These are phyloP conservation scores for Neurospora cerealis DNA, from an alignment of 495 filamentous ascomycete species.

Conservation along the genomic window DNA sequence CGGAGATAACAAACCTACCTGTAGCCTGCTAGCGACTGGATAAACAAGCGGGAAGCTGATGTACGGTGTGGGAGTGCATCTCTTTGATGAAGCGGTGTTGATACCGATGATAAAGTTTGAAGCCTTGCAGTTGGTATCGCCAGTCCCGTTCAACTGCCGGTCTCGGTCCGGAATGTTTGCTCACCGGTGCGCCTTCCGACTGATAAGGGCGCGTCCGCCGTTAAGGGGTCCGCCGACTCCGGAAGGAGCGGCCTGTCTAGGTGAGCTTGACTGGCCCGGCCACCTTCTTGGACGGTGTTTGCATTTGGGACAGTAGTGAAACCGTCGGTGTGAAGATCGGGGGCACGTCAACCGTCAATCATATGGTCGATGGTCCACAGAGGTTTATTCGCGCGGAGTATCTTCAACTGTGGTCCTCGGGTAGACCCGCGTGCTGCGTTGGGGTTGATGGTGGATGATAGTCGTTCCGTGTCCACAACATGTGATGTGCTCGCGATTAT, in stretches of 20 bases:
- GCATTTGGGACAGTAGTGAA: not conserved
- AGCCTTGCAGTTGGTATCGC: not conserved
- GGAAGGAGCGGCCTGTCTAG: not conserved
- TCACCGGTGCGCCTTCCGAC: not conserved
- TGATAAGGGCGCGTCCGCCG: not conserved
- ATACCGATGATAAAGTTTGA: not conserved
- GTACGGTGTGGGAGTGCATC: not conserved
- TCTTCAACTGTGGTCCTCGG: not conserved
- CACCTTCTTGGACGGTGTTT: not conserved
- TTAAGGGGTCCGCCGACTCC: not conserved
- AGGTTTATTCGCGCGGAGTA: not conserved
- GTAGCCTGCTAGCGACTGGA: not conserved
- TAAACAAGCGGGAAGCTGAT: not conserved
- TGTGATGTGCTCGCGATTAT: not conserved
- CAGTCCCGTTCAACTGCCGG: not conserved
- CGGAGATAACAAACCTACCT: not conserved
- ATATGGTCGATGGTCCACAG: not conserved
- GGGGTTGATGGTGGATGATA: not conserved
- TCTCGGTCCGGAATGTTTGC: not conserved
- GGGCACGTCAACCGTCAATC: not conserved
- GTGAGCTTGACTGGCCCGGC: not conserved
- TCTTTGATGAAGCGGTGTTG: not conserved
- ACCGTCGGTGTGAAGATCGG: not conserved
- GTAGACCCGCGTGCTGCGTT: not conserved
- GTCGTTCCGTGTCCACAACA: not conserved